Evolutionary conservation across 768 basidiomycete genomes (phyloP).

Genomic region (Rhodosporidiobolus sp.): DNA sequence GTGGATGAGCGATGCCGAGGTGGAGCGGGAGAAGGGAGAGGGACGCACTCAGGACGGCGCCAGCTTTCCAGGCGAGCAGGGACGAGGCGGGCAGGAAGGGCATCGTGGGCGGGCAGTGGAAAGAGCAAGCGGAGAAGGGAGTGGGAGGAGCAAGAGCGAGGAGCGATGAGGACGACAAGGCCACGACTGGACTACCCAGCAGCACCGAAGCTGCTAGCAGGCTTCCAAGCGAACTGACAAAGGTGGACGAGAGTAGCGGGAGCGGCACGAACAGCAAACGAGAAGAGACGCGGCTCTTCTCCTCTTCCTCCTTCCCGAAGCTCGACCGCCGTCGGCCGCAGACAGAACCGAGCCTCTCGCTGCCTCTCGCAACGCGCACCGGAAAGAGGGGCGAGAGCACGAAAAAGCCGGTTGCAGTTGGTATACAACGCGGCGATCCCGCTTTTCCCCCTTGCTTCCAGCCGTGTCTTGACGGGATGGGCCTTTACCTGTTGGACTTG

Average conservation of each 20-base stretch:
- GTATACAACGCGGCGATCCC: no score
- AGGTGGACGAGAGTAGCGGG: no score
- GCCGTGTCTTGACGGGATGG: not conserved
- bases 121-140: not conserved
- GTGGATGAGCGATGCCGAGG: not conserved
- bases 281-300: no score
- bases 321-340: no score
- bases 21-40: not conserved
- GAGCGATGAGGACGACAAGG: not conserved
- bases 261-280: no score
- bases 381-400: no score
- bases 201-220: not conserved
- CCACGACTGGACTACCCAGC: not conserved
- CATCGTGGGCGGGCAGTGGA: not conserved
- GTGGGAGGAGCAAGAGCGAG: not conserved
- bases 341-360: no score
- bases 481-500: conserved; percentile 96
- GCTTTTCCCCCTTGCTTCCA: no score
- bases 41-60: conserved; percentile 33
- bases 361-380: no score
- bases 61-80: conserved; percentile 35
- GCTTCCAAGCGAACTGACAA: no score
- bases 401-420: no score
- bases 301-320: no score
- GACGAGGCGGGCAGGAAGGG: conserved; percentile 29